A percentile compares a stretch with the other conserved stretches of the same genome.
phyloP scores from a whole-genome alignment of 805 yeast species.

The Hanseniaspora taiwanica region DNA sequence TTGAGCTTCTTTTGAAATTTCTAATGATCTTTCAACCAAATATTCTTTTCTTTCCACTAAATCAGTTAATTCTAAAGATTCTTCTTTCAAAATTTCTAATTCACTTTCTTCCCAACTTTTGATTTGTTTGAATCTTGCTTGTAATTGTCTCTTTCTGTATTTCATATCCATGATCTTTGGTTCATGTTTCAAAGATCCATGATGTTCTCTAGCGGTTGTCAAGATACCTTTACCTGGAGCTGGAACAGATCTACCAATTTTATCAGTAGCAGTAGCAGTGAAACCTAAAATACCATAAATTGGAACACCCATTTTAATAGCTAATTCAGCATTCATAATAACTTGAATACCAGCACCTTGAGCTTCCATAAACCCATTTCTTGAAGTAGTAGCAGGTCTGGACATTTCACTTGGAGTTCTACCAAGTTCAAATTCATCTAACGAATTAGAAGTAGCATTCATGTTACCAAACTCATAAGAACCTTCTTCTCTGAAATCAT shows the following conservation, averaged over 20 bases:
- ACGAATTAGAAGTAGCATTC: conserved; percentile 93
- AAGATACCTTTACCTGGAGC: conserved; percentile 99
- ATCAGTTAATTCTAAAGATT: conserved; percentile 40
- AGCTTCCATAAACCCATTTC: conserved; percentile 98
- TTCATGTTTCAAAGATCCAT: conserved; percentile 64
- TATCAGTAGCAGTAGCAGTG: conserved; percentile 95
- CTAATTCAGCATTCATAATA: conserved; percentile 88
- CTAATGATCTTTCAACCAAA: conserved; percentile 75
- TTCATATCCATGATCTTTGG: conserved; percentile 75
- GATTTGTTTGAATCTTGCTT: conserved; percentile 63
- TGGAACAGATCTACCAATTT: conserved; percentile 97
- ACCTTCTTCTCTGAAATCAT: conserved; percentile 99
- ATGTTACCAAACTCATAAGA: conserved; percentile 95
- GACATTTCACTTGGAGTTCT: conserved; percentile 98
- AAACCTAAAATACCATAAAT: conserved; percentile 89
- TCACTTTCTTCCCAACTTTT: conserved; percentile 79
- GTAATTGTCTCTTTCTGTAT: conserved; percentile 88
- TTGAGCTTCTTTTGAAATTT: conserved; percentile 69
- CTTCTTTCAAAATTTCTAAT: conserved; percentile 53
- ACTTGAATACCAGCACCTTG: conserved; percentile 99
- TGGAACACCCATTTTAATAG: conserved; percentile 97
- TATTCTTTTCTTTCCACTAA: conserved; percentile 42
- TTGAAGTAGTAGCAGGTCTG: conserved; percentile 90
- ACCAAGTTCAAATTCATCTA: conserved; percentile 83
- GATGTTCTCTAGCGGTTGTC: conserved; percentile 94